Conservation (phyloP, 2,329 filamentous ascomycete species). For the Xylogone sp. region DNA sequence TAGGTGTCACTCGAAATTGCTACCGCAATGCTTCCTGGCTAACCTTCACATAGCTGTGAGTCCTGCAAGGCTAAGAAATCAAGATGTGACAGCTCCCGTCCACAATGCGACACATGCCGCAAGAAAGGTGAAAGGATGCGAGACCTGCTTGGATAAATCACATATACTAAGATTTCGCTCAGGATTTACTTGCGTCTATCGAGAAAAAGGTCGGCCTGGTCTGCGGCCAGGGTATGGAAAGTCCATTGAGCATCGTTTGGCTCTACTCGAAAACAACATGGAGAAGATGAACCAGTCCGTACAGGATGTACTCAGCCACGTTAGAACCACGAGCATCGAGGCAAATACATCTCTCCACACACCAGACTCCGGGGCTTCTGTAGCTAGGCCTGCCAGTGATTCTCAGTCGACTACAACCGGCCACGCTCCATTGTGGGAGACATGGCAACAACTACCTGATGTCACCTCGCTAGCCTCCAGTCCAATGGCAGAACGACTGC, state of each 20-base stretch:
- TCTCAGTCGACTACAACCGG: background rate
- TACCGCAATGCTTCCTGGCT: background rate
- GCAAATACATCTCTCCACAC: background rate
- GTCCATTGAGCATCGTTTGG: background rate
- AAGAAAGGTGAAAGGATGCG: background rate
- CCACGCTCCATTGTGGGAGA: background rate
- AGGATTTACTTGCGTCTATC: background rate
- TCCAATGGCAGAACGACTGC: background rate
- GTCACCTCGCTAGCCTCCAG: background rate
- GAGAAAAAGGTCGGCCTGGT: background rate
- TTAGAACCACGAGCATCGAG: background rate
- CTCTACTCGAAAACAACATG: background rate
- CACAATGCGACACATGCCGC: background rate
- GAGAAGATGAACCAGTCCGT: background rate
- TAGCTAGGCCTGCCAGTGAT: background rate
- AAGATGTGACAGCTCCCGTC: background rate
- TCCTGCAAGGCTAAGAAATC: background rate
- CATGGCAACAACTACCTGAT: background rate
- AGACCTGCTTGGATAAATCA: background rate
- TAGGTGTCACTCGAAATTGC: background rate
- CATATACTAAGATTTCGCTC: background rate
- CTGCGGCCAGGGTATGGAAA: background rate
- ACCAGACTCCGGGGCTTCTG: background rate
- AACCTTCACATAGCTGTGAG: background rate
- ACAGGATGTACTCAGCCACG: background rate